Evolutionary conservation across 371 early-diverging fungal species (phyloP).

Genomic region (Neoconidiobolus thromboides): DNA sequence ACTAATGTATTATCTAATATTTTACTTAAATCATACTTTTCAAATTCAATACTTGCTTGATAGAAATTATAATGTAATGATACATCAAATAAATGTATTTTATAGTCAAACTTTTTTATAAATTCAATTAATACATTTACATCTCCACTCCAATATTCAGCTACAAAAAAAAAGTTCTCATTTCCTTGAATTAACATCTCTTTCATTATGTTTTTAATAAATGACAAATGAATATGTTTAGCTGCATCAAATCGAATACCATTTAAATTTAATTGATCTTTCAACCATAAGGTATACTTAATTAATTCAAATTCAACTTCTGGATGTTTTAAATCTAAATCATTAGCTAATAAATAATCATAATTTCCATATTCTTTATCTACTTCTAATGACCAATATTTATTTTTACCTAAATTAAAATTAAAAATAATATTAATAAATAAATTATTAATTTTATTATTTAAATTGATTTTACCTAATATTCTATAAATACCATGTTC

Average conservation of each 20-base stretch:
- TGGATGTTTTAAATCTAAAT: conserved; percentile 16
- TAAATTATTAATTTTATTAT: too few relatives aligned
- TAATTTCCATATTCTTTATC: conserved; percentile 21
- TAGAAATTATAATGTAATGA: conserved; percentile 18
- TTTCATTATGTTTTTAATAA: conserved; percentile 14
- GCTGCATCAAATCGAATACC: conserved; percentile 22
- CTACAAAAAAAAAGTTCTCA: conserved; percentile 16
- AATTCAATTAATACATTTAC: conserved; percentile 11
- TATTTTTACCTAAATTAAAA: conserved; percentile 16
- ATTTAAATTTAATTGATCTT: conserved; percentile 14
- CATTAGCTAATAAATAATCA: conserved; percentile 19
- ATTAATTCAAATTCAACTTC: conserved; percentile 16
- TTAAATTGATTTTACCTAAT: conserved; percentile 14
- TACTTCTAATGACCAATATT: conserved; percentile 20
- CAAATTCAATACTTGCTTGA: conserved; percentile 10
- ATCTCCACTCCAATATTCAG: conserved; percentile 15
- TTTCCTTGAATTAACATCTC: conserved; percentile 10
- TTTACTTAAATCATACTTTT: conserved; percentile 13
- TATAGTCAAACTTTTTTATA: conserved; percentile 10
- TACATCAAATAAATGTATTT: conserved; percentile 18
- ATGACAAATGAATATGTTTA: conserved; percentile 17
- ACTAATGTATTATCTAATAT: conserved; percentile 15
- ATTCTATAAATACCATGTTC: conserved; percentile 16
- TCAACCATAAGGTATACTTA: conserved; percentile 17
- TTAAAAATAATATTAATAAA: too few relatives aligned